Percentiles rank a stretch among this genome's conserved stretches.
phyloP scores from a whole-genome alignment of 106 monocot genomes.

The Dendrobium catenatum region DNA sequence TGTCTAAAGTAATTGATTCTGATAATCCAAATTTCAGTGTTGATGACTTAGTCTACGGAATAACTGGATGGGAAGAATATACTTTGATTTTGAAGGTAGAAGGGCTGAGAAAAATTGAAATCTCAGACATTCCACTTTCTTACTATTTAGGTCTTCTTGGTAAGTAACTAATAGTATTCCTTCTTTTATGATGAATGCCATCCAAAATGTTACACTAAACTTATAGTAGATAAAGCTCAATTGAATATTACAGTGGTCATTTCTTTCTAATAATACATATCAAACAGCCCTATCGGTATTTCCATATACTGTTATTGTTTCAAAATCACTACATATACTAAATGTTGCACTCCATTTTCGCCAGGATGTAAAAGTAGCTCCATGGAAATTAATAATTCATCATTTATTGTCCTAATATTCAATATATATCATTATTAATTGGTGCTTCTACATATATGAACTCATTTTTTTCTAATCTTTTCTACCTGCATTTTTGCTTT shows the following conservation, averaged over 20 bases:
- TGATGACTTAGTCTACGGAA: slow-evolving; percentile 60
- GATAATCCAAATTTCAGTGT: slow-evolving; percentile 43
- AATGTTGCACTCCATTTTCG: too few species aligned
- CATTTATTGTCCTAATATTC: too few species aligned
- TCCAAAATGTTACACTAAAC: not conserved
- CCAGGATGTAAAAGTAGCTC: too few species aligned
- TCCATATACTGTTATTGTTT: not conserved
- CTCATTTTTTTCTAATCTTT: not conserved
- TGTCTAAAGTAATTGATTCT: slow-evolving; percentile 63
- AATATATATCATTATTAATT: too few species aligned
- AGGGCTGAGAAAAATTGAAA: slow-evolving; percentile 51
- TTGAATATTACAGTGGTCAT: not conserved
- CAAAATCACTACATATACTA: not conserved
- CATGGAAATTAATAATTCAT: too few species aligned
- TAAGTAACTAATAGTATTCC: slow-evolving; percentile 16
- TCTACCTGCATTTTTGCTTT: not conserved
- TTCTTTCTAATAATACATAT: not conserved
- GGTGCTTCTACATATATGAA: too few species aligned
- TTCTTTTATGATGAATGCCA: not conserved
- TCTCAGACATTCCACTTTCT: slow-evolving; percentile 51
- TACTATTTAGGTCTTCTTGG: slow-evolving; percentile 84
- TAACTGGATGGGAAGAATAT: slow-evolving; percentile 89
- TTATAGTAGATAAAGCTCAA: not conserved
- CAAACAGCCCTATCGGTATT: not conserved
- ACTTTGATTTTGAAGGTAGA: slow-evolving; percentile 43